Evolutionary conservation across 2,329 filamentous ascomycete species (phyloP), one percentile per base, ranked within the genome.

Genomic region (Fusarium sp.): DNA sequence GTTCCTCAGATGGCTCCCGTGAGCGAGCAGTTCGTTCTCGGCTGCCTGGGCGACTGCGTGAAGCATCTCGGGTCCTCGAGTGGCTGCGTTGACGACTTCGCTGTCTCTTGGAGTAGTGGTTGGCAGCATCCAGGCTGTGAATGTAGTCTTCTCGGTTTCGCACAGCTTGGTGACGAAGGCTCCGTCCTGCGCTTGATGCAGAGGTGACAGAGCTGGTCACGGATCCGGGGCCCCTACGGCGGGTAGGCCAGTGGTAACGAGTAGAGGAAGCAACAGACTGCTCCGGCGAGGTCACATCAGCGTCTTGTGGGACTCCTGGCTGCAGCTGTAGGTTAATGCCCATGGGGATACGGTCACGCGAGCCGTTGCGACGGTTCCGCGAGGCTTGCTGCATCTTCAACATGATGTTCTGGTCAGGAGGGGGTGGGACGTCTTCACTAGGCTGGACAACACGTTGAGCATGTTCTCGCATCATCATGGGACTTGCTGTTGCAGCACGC

Each of bases 71-170:
- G 5, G 64, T 67, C 32, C 82, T 76, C 35, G 84, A 83, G 3
- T 78, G 77, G 71, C 83, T 86, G 39, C 71, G 81, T 49, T 85
- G 84, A 7, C 87, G 82, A 42, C 83, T 85, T 48, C 84, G 82
- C 48, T 82, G 78, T 61, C 80, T 83, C 62, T 79, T 81, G 5
- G 81, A 79, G 70, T 88, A 87, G 57, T 87, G 84, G 53, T 88
- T 87, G 9, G 92, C 91, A 46, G 92, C 85, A 31, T 96, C 92
- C 2, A 97, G 78, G 72, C 92, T 95, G 76, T 88, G 92, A 64
- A 96, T 93, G 72, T 95, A 96, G 63, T 93, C 88, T 67, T 96
- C 91, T 32, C 92, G 84, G 64, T 87, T 91, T 61, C 88, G 85
- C 44, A 75, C 79, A 61, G 65, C 64, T 48, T 78, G 82, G 52